Evolutionary conservation across 306 rosid genomes (phyloP), one percentile per base, ranked within the genome.

Genomic region (Begonia peltatifolia): DNA sequence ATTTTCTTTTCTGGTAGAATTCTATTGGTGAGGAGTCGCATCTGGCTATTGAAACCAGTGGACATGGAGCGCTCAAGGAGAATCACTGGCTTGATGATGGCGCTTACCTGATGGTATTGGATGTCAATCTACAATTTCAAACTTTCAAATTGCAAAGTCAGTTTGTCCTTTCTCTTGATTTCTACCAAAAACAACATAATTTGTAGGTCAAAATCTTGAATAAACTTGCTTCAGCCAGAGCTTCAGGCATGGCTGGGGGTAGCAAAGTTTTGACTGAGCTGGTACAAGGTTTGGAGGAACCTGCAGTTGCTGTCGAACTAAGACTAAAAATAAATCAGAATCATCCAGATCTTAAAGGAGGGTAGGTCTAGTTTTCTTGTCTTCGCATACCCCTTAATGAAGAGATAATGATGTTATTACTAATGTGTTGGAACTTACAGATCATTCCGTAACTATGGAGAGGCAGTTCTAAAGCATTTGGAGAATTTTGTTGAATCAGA

Each of bases 11-110:
- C 89, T 30, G 9, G 6, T 30, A 89, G 97, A 89, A 89, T 57
- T 78, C 85, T 30, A 11, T 76, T 11, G 85, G 95, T 1, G 90
- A 85, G 81, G 97, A 85, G 58, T 89, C 95, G 17, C 94, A 89
- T 80, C 65, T 89, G 69, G 95, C 97, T 58, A 85, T 89, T 71
- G 97, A 89, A 74, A 89, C 97, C 52, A 89, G 97, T 73, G 97
- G 97, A 25, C 97, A 85, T 67, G 97, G 97, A 66, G 97, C 97
- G 68, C 94, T 89, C 42, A 89, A 85, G 83, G 97, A 89, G 82
- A 89, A 89, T 64, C 80, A 76, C 65, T 89, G 97, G 97, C 95
- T 89, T 65, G 97, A 89, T 47, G 95, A 89, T 67, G 97, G 97
- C 41, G 97, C 97, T 53, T 89, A 85, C 76, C 76, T 78, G 78